Evolutionary conservation across 2,329 filamentous ascomycete species (phyloP), one percentile per base, ranked within the genome.

Genomic region (Tricladium varicosporioides): DNA sequence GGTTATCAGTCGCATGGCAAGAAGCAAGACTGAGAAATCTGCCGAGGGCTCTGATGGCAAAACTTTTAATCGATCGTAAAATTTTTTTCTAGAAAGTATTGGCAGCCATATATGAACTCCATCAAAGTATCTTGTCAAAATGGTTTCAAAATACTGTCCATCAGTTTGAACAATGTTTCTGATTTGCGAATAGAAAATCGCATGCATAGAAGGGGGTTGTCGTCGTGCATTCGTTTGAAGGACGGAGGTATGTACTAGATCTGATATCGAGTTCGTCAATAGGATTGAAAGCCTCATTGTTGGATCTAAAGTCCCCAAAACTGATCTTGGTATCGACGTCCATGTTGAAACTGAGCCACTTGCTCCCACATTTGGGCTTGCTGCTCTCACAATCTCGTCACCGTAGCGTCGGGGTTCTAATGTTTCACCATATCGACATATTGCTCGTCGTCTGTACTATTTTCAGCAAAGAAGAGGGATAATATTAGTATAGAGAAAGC

Each of bases 91-190:
- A 13, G 64, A 66, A n/a, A 66, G 54, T 14, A 66, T 61, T 9
- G 63, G 64, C 2, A 64, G 36, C 61, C 63, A 66, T 2, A 13
- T 46, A 51, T 66, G 64, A 9, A 65, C 52, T 7, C 61, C 58
- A 36, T 53, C 40, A 49, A 66, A 66, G 47, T 63, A 64, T 33
- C 45, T 54, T 10, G 48, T 45, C 0, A 58, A 49, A 11, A 63
- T 57, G 46, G 60, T 59, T 16, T 66, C 62, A 11, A 62, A 18
- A 32, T 54, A 55, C n/a, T 58, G 52, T 11, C 60, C 63, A 43
- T 58, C 56, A 2, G 54, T 40, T 33, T 44, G 48, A 13, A 66
- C 61, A 5, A 66, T 62, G 44, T 59, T 52, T 22, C 44, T 22
- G 40, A 64, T 56, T 40, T 64, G 63, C 2, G 56, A 57, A 11